Evolutionary conservation across 805 yeast species (phyloP), one percentile per base, ranked within the genome.

Genomic region (Maudiozyma bulderi): DNA sequence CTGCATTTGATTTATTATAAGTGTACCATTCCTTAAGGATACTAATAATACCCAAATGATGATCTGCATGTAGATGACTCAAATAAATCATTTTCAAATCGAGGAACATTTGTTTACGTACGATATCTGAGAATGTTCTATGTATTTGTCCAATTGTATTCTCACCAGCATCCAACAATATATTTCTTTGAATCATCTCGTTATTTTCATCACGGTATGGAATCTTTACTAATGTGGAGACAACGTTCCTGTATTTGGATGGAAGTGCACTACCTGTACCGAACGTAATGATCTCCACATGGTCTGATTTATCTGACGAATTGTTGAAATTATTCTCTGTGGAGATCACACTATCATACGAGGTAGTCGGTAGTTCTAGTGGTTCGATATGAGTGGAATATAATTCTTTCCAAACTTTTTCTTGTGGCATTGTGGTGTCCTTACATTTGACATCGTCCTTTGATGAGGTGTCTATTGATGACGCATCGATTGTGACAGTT

Each of bases 201-300:
- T 57, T 67, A 29, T 54, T 51, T 88, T 46, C 20, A 40, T 52
- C 30, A 1, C 40, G 43, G 50, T 62, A 73, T 1, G 96, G 95
- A 1, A 89, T 57, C 52, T 96, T 76, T 2, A 93, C 73, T 28
- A 89, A 63, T 15, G 86, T 86, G 0, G 93, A 84, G 13, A 86
- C 76, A 1, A 93, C 99, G 60, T 93, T 93, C 56, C 98, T 74
- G 56, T 80, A 78, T 50, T 80, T 78, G 0, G 95, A 80, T 0
- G 99, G 99, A 33, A 87, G 64, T 0, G 98, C 93, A 34, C 95
- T 83, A 0, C 98, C 98, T 0, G 99, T 93, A 3, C 99, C 99
- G 7, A 91, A 65, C 0, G 95, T 84, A 8, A 86, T 70, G 0
- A 83, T 67, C 58, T 86, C 88, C 1, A 83, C 82, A 52, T 79